Evolutionary conservation across 2,329 filamentous ascomycete species (phyloP).

Genomic region (Trichoderma oligosporum): DNA sequence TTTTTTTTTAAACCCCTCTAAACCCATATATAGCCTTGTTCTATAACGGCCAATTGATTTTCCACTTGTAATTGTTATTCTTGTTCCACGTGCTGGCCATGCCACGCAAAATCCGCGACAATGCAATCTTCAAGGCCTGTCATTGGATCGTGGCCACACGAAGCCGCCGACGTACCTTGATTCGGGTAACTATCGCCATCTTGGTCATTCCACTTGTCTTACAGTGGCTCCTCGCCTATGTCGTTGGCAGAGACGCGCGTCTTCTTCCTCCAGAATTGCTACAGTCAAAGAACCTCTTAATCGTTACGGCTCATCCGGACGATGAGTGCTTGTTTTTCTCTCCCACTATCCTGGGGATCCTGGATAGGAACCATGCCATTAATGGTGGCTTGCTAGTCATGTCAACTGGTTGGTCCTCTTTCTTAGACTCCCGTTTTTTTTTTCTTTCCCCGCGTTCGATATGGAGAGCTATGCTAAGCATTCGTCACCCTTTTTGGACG

Average conservation of each 20-base stretch:
- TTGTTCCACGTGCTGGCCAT: conserved; percentile 5
- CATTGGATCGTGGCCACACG: conserved; percentile 24
- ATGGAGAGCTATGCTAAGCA: conserved; percentile 2
- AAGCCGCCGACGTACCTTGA: conserved; percentile 22
- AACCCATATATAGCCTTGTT: neutral
- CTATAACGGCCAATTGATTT: neutral
- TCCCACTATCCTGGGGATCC: conserved; percentile 31
- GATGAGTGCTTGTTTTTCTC: conserved; percentile 39
- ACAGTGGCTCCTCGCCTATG: conserved; percentile 36
- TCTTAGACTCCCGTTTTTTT: neutral
- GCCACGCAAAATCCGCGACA: conserved; percentile 6
- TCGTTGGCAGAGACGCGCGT: conserved; percentile 35
- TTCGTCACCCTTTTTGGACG: neutral
- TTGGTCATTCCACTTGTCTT: conserved; percentile 30
- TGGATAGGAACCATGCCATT: conserved; percentile 28
- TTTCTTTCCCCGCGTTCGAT: conserved; percentile 3
- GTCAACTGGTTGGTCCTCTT: conserved; percentile 28
- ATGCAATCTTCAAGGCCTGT: conserved; percentile 8
- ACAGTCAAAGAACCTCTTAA: conserved; percentile 33
- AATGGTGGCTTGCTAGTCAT: conserved; percentile 31
- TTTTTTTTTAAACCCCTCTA: neutral
- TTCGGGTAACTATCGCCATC: conserved; percentile 19
- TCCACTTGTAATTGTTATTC: conserved; percentile 1
- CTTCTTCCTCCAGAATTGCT: conserved; percentile 35
- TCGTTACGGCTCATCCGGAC: conserved; percentile 39